A percentile compares a stretch with the other conserved stretches of the same genome.
phyloP scores from a whole-genome alignment of 257 asterid genomes.

The Thymus quinquecostatus region DNA sequence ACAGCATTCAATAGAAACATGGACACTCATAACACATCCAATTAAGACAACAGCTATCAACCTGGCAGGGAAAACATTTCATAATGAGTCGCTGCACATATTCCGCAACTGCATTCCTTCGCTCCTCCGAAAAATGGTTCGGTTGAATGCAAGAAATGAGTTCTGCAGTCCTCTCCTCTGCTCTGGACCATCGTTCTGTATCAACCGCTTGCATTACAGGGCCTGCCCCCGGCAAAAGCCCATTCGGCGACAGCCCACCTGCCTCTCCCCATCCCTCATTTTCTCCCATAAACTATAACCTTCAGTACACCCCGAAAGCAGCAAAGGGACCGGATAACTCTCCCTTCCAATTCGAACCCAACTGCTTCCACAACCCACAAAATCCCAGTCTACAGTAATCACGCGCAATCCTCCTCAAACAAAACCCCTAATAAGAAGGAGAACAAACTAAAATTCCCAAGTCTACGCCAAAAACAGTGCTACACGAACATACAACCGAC shows the following conservation, averaged over 20 bases:
- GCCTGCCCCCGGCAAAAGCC: conserved; percentile 75
- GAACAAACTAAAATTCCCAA: conserved; percentile 17
- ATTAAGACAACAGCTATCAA: conserved; percentile 34
- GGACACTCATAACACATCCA: conserved; percentile 8
- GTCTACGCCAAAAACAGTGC: conserved; percentile 11
- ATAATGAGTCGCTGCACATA: conserved; percentile 81
- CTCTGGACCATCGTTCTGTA: conserved; percentile 78
- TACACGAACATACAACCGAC: conserved; percentile 17
- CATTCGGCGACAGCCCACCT: conserved; percentile 71
- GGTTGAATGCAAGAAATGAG: conserved; percentile 94
- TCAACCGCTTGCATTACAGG: conserved; percentile 62
- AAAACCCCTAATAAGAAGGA: conserved; percentile 26
- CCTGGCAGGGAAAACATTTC: conserved; percentile 97
- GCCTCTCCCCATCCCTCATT: conserved; percentile 79
- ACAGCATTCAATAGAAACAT: conserved; percentile 10
- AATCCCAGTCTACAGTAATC: conserved; percentile 13
- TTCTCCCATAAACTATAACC: conserved; percentile 78
- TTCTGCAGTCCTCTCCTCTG: conserved; percentile 91
- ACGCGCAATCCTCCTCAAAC: conserved; percentile 23
- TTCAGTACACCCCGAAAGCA: conserved; percentile 35
- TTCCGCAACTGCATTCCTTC: conserved; percentile 86
- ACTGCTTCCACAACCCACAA: conserved; percentile 27
- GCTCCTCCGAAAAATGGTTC: conserved; percentile 79
- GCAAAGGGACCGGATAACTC: conserved; percentile 18
- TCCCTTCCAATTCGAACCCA: conserved; percentile 19